These are phyloP conservation scores for Aspergillus alliaceus DNA, from an alignment of 2,329 filamentous ascomycete species.

Conservation along the genomic window DNA sequence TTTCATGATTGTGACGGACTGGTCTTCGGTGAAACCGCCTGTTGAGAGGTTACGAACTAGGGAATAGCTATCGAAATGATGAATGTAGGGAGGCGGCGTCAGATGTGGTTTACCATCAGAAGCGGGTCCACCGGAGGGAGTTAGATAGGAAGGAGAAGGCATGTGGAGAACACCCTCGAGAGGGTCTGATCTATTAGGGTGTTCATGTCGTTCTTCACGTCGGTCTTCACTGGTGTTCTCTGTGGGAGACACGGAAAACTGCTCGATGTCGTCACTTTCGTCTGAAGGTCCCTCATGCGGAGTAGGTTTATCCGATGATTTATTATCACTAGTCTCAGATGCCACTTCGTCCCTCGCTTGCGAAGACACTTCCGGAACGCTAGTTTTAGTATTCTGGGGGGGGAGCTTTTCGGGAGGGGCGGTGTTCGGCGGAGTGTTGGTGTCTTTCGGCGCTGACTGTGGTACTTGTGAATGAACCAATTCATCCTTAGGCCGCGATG, in stretches of 20 bases:
- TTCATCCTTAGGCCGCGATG: conserved; percentile 30
- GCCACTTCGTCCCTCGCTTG: conserved; percentile 14
- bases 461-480: conserved; percentile 15
- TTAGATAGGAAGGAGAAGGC: conserved; percentile 39
- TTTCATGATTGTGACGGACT: conserved; percentile 89
- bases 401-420: conserved; percentile 17
- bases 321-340: conserved; percentile 13
- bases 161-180: conserved; percentile 45
- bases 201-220: neutral
- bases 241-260: conserved; percentile 13
- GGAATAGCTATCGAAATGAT: conserved; percentile 94
- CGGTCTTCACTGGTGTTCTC: conserved; percentile 15
- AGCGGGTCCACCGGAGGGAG: conserved; percentile 25
- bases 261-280: conserved; percentile 16
- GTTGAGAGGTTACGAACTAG: conserved; percentile 76
- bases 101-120: conserved; percentile 54
- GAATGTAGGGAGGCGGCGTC: conserved; percentile 75
- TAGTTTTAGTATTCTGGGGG: conserved; percentile 10
- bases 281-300: conserved; percentile 19
- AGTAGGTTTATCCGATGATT: conserved; percentile 19
- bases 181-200: conserved; percentile 8
- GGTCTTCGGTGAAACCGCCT: conserved; percentile 69
- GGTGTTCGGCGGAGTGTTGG: conserved; percentile 1
- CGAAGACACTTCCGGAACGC: conserved; percentile 12
- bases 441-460: conserved; percentile 12